Percentiles rank a stretch among this genome's conserved stretches.
Evolutionary conservation across 2,329 filamentous ascomycete species (phyloP).

Genomic region (Drechmeria coniospora): DNA sequence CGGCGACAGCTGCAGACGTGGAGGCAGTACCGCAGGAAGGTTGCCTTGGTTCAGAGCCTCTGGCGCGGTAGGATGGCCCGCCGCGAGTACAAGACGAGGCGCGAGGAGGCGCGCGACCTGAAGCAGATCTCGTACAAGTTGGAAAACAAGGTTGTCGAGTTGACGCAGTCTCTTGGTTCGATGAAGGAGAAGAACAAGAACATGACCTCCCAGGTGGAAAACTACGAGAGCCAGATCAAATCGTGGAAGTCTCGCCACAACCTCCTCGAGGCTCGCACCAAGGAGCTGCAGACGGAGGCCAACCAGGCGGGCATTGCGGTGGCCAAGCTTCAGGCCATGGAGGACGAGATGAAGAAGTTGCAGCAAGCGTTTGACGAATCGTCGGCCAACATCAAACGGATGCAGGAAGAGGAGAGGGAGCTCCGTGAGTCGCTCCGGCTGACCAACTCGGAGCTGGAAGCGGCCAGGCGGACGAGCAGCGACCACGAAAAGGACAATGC

Average conservation of each 20-base stretch:
- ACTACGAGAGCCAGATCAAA: constrained; percentile 90
- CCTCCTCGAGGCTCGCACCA: constrained; percentile 72
- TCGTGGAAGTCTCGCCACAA: constrained; percentile 91
- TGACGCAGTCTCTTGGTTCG: constrained; percentile 83
- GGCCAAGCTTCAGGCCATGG: constrained; percentile 77
- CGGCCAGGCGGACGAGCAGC: constrained; percentile 57
- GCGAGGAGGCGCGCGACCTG: constrained; percentile 91
- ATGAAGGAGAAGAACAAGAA: constrained; percentile 93
- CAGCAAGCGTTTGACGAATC: constrained; percentile 85
- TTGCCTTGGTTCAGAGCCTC: constrained; percentile 77
- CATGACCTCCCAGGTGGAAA: constrained; percentile 76
- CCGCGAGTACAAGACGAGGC: constrained; percentile 72
- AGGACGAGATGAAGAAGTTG: constrained; percentile 87
- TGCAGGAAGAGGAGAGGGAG: constrained; percentile 86
- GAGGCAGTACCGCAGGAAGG: constrained; percentile 80
- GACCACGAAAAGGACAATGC: constrained; percentile 74
- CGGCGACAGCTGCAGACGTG: constrained; percentile 64
- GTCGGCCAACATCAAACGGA: constrained; percentile 73
- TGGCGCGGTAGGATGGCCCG: constrained; percentile 79
- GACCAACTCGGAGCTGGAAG: constrained; percentile 69
- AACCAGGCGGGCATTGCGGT: constrained; percentile 96
- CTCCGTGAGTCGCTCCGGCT: constrained; percentile 68
- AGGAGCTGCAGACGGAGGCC: constrained; percentile 89
- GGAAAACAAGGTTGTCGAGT: constrained; percentile 98
- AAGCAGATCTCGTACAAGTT: constrained; percentile 99